Conservation (phyloP, 1,284 basidiomycete species). For the Malassezia equina region DNA sequence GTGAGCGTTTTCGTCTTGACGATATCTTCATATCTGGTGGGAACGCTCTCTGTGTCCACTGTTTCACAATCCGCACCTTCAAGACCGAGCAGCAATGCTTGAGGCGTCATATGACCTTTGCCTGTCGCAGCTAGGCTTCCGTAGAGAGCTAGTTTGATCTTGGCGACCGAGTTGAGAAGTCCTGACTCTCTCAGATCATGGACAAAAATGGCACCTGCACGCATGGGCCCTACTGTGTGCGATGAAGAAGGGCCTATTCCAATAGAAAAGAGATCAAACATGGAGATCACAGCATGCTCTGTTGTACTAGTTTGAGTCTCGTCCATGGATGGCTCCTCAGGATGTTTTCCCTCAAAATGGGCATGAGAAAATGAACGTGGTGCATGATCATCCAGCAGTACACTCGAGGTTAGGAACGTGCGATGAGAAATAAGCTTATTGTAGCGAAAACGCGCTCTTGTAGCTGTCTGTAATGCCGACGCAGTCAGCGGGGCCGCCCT, state of each 20-base stretch:
- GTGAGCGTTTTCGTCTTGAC: slow-evolving; percentile 59
- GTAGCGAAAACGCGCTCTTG: background rate
- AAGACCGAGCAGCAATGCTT: slow-evolving; percentile 78
- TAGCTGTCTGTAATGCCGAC: background rate
- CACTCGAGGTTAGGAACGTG: background rate
- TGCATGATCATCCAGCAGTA: background rate
- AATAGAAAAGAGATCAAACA: slow-evolving; percentile 76
- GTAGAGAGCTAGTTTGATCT: slow-evolving; percentile 74
- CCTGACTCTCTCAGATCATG: slow-evolving; percentile 60
- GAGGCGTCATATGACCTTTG: slow-evolving; percentile 87
- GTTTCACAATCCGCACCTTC: slow-evolving; percentile 64
- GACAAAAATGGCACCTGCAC: slow-evolving; percentile 71
- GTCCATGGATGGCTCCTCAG: background rate
- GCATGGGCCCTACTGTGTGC: slow-evolving; percentile 74
- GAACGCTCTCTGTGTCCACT: slow-evolving; percentile 66
- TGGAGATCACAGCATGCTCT: slow-evolving; percentile 76
- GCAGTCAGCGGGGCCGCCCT: background rate
- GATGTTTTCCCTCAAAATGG: slow-evolving; percentile 9
- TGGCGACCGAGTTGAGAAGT: slow-evolving; percentile 64
- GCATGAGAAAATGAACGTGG: slow-evolving; percentile 18
- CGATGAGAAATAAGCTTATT: background rate
- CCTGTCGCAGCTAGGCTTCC: slow-evolving; percentile 57
- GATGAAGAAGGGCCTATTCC: slow-evolving; percentile 54
- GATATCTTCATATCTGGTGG: slow-evolving; percentile 61
- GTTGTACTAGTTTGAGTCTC: slow-evolving; percentile 29